Conservation (phyloP, 768 basidiomycete species). For the Boletus rubescentipes region DNA sequence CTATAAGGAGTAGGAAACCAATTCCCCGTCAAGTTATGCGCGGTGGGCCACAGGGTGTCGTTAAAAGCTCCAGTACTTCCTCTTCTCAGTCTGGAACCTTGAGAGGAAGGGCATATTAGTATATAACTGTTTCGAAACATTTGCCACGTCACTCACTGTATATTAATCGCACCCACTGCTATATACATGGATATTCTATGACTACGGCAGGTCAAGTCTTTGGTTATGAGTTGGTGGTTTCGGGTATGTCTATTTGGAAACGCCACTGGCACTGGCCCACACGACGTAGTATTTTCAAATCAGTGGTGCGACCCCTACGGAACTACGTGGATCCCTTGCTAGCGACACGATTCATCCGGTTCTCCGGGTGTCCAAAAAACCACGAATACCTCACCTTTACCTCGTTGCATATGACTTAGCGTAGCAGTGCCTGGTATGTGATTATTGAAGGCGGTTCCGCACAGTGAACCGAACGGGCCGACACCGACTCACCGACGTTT, state of each 20-base stretch:
- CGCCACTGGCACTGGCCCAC: too few relatives aligned
- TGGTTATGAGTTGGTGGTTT: background rate
- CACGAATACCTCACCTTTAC: constrained; percentile 19
- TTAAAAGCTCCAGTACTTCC: constrained; percentile 24
- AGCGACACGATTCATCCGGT: background rate
- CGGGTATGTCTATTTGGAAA: too few relatives aligned
- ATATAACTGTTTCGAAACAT: background rate
- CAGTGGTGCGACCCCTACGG: background rate
- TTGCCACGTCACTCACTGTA: constrained; percentile 23
- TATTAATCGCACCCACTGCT: constrained; percentile 15
- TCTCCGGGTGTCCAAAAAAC: constrained; percentile 2
- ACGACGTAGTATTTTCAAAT: background rate
- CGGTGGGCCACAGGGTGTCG: constrained; percentile 10
- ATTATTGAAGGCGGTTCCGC: constrained; percentile 12
- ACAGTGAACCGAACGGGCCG: constrained; percentile 1
- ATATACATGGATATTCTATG: background rate
- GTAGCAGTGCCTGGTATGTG: constrained; percentile 10
- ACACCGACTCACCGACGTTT: constrained; percentile 14
- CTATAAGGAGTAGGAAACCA: constrained; percentile 16
- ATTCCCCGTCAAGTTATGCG: constrained; percentile 9
- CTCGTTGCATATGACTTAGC: constrained; percentile 17
- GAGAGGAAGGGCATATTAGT: constrained; percentile 18
- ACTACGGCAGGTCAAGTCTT: background rate
- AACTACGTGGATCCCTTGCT: background rate
- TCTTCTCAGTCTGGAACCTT: constrained; percentile 28